These are phyloP conservation scores for Nymphaea thermarum DNA, from an alignment of 164 flowering plant genomes.

Conservation along the genomic window DNA sequence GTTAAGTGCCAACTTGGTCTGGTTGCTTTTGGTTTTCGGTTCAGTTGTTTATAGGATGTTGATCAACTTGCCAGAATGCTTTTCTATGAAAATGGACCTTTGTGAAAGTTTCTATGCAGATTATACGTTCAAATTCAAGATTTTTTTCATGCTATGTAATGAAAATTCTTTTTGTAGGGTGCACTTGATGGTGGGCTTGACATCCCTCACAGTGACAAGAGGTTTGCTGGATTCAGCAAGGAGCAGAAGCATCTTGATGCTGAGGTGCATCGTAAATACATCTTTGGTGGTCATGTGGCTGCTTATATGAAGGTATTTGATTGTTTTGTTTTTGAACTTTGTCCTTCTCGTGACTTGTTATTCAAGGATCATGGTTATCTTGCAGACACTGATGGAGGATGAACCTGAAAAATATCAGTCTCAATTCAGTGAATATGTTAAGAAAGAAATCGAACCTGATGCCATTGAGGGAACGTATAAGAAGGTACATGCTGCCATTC, in stretches of 20 bases:
- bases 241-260: slow-evolving; percentile 64
- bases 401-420: slow-evolving; percentile 82
- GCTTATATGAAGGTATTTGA: slow-evolving; percentile 50
- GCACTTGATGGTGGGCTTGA: slow-evolving; percentile 87
- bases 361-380: neutral
- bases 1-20: no score
- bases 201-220: slow-evolving; percentile 81
- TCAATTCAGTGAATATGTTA: slow-evolving; percentile 15
- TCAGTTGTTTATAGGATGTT: no score
- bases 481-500: slow-evolving; percentile 51
- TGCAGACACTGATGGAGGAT: slow-evolving; percentile 55
- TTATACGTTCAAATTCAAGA: no score
- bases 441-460: slow-evolving; percentile 54
- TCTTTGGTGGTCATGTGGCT: slow-evolving; percentile 77
- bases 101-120: no score
- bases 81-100: no score
- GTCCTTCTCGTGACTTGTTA: neutral
- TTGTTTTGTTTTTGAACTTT: neutral
- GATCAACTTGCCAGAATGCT: no score
- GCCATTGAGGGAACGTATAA: slow-evolving; percentile 45
- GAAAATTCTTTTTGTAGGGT: slow-evolving; percentile 28
- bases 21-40: no score
- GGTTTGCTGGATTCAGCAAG: slow-evolving; percentile 70
- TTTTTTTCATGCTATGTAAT: no score
- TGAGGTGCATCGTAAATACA: slow-evolving; percentile 70